Evolutionary conservation across 2,329 filamentous ascomycete genomes (phyloP).

Genomic region (Scopulariopsis brevicaulis): DNA sequence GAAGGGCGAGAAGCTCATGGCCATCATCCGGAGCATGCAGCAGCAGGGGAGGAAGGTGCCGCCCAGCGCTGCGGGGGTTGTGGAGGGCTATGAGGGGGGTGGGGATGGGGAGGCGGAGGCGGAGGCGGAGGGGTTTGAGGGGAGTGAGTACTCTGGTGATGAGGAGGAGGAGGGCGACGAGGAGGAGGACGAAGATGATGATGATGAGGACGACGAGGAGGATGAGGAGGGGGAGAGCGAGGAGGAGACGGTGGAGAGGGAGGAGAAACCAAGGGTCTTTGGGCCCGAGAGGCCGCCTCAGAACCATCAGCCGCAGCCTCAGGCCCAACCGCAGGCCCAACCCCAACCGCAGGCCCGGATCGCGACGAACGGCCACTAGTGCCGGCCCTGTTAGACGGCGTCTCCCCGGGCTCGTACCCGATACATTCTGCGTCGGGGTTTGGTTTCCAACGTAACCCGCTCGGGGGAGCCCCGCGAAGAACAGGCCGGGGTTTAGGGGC

Average conservation of each 20-base stretch:
- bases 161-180: conserved; percentile 50
- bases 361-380: conserved; percentile 32
- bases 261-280: conserved; percentile 26
- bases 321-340: too few relatives aligned
- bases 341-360: conserved; percentile 9
- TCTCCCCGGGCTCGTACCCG: background rate
- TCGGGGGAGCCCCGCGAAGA: too few relatives aligned
- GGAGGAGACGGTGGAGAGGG: background rate
- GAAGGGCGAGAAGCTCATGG: conserved; percentile 86
- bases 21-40: conserved; percentile 93
- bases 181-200: conserved; percentile 25
- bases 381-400: background rate
- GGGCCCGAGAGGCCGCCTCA: conserved; percentile 37
- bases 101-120: conserved; percentile 50
- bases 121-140: conserved; percentile 38
- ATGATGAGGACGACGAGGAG: conserved; percentile 16
- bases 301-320: conserved; percentile 1
- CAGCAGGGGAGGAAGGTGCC: conserved; percentile 74
- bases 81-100: conserved; percentile 48
- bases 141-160: conserved; percentile 29
- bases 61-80: conserved; percentile 49
- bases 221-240: conserved; percentile 3
- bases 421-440: background rate
- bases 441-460: background rate
- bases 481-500: too few relatives aligned